Conservation (phyloP, 106 monocot species). For the Dendrobium officinale region DNA sequence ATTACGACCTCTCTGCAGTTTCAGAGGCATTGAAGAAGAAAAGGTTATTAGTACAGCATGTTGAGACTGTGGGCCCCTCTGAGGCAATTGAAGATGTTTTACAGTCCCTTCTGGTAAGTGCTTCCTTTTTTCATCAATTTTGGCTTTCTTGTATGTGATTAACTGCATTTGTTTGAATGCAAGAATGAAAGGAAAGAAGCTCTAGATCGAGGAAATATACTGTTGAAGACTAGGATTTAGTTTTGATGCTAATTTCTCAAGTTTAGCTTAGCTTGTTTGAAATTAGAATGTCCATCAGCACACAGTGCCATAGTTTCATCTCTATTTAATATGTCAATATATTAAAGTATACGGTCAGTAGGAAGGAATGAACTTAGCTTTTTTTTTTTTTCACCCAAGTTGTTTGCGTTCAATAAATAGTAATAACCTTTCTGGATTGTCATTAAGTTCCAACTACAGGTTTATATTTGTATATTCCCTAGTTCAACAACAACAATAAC, state of each 20-base stretch:
- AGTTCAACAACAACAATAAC: neutral
- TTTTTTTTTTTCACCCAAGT: neutral
- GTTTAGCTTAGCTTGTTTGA: neutral
- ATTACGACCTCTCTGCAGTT: constrained; percentile 14
- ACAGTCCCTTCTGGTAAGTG: constrained; percentile 44
- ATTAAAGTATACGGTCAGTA: neutral
- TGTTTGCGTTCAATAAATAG: neutral
- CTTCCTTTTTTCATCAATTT: neutral
- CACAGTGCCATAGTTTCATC: neutral
- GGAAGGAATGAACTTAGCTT: neutral
- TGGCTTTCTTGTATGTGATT: neutral
- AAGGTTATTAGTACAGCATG: constrained; percentile 56
- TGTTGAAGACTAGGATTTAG: neutral
- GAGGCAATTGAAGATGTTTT: constrained; percentile 35
- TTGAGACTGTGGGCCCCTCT: constrained; percentile 51
- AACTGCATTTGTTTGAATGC: neutral
- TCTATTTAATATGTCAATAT: neutral
- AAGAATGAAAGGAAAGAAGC: neutral
- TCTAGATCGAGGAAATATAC: too few species aligned
- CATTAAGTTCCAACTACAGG: neutral
- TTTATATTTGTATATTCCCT: neutral
- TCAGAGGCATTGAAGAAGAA: constrained; percentile 21
- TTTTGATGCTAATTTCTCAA: neutral
- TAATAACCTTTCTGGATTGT: neutral
- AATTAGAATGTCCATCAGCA: neutral